Conservation (phyloP, 192 early-diverging fungal genomes). For the Backusella mclennaniae region DNA sequence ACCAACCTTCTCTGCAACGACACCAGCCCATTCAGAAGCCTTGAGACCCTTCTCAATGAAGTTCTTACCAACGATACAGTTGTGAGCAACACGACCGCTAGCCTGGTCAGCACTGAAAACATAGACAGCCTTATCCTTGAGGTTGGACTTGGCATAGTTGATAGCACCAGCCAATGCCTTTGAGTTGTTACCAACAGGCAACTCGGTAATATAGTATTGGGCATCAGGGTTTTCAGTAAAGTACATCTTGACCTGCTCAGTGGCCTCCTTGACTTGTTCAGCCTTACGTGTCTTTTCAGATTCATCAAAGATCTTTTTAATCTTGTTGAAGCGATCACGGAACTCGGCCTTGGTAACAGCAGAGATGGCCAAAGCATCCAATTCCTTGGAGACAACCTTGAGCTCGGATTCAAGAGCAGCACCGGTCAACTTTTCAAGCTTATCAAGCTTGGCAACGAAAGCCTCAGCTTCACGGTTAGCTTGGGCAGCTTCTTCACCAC, state of each 20-base stretch:
- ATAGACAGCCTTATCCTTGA: constrained; percentile 84
- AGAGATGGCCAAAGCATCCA: constrained; percentile 79
- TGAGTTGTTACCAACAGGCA: constrained; percentile 74
- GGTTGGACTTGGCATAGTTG: constrained; percentile 68
- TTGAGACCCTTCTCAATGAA: constrained; percentile 77
- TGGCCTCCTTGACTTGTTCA: constrained; percentile 76
- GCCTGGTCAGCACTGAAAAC: constrained; percentile 75
- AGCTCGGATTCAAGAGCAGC: constrained; percentile 71
- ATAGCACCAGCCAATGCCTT: constrained; percentile 86
- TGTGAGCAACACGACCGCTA: constrained; percentile 71
- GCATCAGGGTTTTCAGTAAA: constrained; percentile 67
- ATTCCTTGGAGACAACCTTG: constrained; percentile 76
- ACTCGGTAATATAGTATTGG: constrained; percentile 52
- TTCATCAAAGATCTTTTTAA: constrained; percentile 86
- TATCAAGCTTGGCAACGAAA: constrained; percentile 62
- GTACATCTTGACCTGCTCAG: constrained; percentile 71
- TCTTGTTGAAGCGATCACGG: constrained; percentile 65
- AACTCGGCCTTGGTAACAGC: constrained; percentile 73
- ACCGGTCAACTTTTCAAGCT: constrained; percentile 56
- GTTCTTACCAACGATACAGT: constrained; percentile 79
- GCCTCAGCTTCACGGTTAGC: constrained; percentile 66
- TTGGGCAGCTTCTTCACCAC: constrained; percentile 84
- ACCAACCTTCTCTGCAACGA: constrained; percentile 78
- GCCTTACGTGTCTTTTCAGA: constrained; percentile 89
- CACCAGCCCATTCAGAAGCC: constrained; percentile 89